Conservation (phyloP, 208 protist genomes). For the Trypanosoma grayi region DNA sequence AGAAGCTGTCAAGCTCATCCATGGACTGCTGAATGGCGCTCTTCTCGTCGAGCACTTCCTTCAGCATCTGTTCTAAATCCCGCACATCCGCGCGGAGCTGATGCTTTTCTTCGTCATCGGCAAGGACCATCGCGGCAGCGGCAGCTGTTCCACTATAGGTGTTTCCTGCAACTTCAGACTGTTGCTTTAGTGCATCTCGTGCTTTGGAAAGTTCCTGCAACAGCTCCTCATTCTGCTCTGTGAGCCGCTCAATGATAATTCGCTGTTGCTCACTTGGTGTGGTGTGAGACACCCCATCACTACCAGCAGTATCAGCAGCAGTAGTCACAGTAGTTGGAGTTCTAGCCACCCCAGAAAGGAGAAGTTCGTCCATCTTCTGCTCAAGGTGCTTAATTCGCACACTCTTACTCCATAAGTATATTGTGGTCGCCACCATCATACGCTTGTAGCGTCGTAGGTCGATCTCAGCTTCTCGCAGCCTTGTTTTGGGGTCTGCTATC, state of each 20-base stretch:
- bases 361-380: slow-evolving; percentile 28
- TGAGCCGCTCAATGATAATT: slow-evolving; percentile 62
- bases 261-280: slow-evolving; percentile 35
- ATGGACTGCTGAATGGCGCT: slow-evolving; percentile 37
- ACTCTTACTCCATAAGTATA: slow-evolving; percentile 75
- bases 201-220: slow-evolving; percentile 26
- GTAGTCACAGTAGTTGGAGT: background rate
- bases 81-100: slow-evolving; percentile 24
- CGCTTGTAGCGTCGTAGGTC: slow-evolving; percentile 36
- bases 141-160: background rate
- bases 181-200: background rate
- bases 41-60: slow-evolving; percentile 40
- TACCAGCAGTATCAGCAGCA: background rate
- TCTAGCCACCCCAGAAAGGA: background rate
- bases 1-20: slow-evolving; percentile 58
- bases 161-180: background rate
- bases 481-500: slow-evolving; percentile 48
- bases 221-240: slow-evolving; percentile 44
- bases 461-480: slow-evolving; percentile 41
- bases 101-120: slow-evolving; percentile 26
- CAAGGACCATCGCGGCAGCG: slow-evolving; percentile 5
- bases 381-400: slow-evolving; percentile 41
- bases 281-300: background rate
- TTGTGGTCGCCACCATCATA: slow-evolving; percentile 52
- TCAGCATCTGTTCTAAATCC: slow-evolving; percentile 36